Percentiles rank a stretch among this genome's conserved stretches.
Conservation (phyloP, 2,329 filamentous ascomycete species). For the Paraphaeosphaeria sporulosa region DNA sequence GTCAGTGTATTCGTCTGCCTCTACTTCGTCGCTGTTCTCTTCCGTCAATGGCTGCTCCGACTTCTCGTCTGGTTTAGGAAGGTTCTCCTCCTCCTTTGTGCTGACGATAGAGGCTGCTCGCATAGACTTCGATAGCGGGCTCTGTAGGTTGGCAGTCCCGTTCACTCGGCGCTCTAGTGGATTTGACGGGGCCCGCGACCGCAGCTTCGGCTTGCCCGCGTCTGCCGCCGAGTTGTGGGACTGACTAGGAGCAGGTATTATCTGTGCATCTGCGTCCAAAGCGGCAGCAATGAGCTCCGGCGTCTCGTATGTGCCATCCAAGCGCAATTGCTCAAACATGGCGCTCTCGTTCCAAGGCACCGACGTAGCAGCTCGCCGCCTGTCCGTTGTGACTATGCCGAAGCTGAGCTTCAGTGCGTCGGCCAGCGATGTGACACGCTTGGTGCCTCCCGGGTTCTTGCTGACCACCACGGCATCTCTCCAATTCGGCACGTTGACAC, state of each 20-base stretch:
- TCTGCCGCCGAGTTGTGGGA: conserved; percentile 37
- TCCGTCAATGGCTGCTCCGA: conserved; percentile 25
- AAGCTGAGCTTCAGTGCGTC: conserved; percentile 98
- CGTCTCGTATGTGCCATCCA: conserved; percentile 53
- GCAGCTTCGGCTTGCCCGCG: conserved; percentile 35
- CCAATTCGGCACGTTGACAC: conserved; percentile 86
- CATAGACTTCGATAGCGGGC: conserved; percentile 47
- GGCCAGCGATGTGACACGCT: conserved; percentile 93
- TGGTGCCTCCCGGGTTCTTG: conserved; percentile 97
- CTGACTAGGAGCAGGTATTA: conserved; percentile 36
- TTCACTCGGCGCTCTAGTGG: conserved; percentile 41
- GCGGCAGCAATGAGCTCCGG: conserved; percentile 39
- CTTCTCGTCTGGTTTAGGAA: conserved; percentile 30
- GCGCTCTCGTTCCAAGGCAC: conserved; percentile 78
- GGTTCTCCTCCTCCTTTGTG: conserved; percentile 38
- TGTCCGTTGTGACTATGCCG: conserved; percentile 90
- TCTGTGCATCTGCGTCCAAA: conserved; percentile 45
- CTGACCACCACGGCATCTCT: conserved; percentile 93
- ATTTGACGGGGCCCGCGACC: conserved; percentile 33
- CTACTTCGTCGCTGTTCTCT: conserved; percentile 21
- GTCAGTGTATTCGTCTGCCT: conserved; percentile 68
- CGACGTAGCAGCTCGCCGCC: conserved; percentile 50
- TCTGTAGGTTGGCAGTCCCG: conserved; percentile 34
- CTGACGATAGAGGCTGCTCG: conserved; percentile 45
- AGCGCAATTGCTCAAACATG: conserved; percentile 64